phyloP scores from a whole-genome alignment of 208 protist genomes.

The Zelonia costaricensis region DNA sequence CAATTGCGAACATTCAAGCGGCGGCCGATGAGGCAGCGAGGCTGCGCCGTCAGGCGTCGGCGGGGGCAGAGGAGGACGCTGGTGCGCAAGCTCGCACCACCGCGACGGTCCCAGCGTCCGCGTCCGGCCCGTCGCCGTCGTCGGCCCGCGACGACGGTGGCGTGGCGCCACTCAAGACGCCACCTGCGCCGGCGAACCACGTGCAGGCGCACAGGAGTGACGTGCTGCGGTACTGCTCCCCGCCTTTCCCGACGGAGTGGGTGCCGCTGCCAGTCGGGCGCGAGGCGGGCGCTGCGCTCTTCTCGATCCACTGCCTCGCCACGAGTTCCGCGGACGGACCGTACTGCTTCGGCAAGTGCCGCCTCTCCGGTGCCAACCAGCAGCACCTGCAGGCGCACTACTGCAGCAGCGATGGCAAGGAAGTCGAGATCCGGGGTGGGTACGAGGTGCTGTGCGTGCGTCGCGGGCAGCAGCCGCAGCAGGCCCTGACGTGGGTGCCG shows the following conservation, averaged over 20 bases:
- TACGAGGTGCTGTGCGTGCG: conserved; percentile 58
- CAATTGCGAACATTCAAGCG: conserved; percentile 41
- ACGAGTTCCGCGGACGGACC: not conserved
- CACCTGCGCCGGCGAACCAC: not conserved
- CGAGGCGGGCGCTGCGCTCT: conserved; percentile 37
- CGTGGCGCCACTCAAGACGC: not conserved
- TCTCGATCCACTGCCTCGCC: conserved; percentile 32
- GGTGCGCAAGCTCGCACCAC: not conserved
- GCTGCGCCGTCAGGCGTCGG: not conserved
- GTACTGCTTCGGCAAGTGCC: conserved; percentile 51
- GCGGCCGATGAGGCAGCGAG: conserved; percentile 25
- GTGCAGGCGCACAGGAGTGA: not conserved
- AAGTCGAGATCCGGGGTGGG: conserved; percentile 23
- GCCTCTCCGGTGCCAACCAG: conserved; percentile 19
- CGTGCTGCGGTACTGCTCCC: conserved; percentile 23
- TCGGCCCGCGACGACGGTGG: not conserved
- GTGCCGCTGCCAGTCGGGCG: conserved; percentile 31
- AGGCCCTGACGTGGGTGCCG: conserved; percentile 36
- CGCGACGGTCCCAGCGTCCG: not conserved
- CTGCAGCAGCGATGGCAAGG: conserved; percentile 33
- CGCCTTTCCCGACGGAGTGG: conserved; percentile 34
- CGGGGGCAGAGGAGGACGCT: not conserved
- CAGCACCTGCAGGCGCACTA: conserved; percentile 37
- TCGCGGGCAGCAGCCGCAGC: conserved; percentile 4
- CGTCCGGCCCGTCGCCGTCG: not conserved